phyloP scores from a whole-genome alignment of 805 yeast genomes.

The Suhomyces tanzawaensis region DNA sequence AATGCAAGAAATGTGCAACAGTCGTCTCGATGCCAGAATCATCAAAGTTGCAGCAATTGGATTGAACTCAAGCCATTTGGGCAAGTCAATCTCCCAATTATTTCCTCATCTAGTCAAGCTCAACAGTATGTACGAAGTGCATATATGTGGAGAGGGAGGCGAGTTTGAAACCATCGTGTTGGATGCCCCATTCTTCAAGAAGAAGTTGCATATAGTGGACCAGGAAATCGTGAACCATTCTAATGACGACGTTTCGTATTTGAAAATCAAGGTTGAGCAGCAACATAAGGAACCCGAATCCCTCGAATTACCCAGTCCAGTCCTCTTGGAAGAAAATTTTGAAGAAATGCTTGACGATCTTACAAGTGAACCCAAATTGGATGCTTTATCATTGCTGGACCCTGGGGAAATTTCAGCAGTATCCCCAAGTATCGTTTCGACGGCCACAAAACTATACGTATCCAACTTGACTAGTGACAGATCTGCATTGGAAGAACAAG shows the following conservation, averaged over 20 bases:
- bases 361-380: neutral
- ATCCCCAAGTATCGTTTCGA: neutral
- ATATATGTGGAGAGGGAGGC: conserved; percentile 98
- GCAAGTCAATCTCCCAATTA: conserved; percentile 60
- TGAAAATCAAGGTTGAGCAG: conserved; percentile 51
- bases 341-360: conserved; percentile 27
- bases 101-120: conserved; percentile 56
- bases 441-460: conserved; percentile 22
- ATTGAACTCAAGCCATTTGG: conserved; percentile 61
- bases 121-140: conserved; percentile 71
- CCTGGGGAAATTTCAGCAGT: neutral
- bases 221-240: conserved; percentile 45
- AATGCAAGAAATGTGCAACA: conserved; percentile 75
- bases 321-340: conserved; percentile 42
- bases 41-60: conserved; percentile 96
- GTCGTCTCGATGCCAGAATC: conserved; percentile 72
- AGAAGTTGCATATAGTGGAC: conserved; percentile 43
- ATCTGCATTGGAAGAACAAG: conserved; percentile 36
- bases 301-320: conserved; percentile 24
- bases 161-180: conserved; percentile 93
- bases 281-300: conserved; percentile 32
- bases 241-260: conserved; percentile 68
- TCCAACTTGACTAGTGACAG: conserved; percentile 27
- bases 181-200: conserved; percentile 82
- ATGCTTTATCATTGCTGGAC: neutral